Evolutionary conservation across 352 stramenopile genomes (phyloP), one percentile per base, ranked within the genome.

Genomic region (Phytophthora idaei): DNA sequence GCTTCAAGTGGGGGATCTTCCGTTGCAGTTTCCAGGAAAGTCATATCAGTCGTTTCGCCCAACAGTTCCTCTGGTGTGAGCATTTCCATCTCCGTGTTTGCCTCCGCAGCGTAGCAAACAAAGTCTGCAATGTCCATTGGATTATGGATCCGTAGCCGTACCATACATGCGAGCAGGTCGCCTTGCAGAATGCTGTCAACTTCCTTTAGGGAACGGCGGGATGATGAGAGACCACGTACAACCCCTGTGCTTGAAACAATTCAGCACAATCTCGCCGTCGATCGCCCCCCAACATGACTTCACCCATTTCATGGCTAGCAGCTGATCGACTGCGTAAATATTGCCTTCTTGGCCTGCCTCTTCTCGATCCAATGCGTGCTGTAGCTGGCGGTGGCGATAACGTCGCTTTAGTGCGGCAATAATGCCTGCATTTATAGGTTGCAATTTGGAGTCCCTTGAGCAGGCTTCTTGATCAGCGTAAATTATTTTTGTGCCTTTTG

Each of bases 371-470:
- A 49, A 3, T 49, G n/a, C 42, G 21, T 49, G n/a, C 10, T 49
- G 42, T 5, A 29, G 21, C 41, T 52, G 54, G 7, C 7, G 31
- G 32, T 53, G 42, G 3, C 54, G 41, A 34, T 61, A 61, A n/a
- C 41, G 41, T n/a, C n/a, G 41, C 17, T 50, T 61, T 4, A 61
- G 25, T 36, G n/a, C 31, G 3, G 42, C 54, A 28, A 45, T 61
- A 27, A 61, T 61, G 12, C 44, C 27, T 28, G 54, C 41, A 11
- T 61, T 44, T 12, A 54, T 10, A 4, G 55, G 55, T n/a, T 54
- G 29, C 17, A 62, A 4, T 12, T 54, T 62, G 5, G 55, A 54
- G 39, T 25, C 11, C 39, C 39, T 45, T 45, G 39, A 21, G 4
- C 39, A 45, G 39, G 39, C 14, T 21, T 45, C 14, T 45, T 45